phyloP scores from a whole-genome alignment of 352 stramenopile genomes.

The Discostella stelligera region DNA sequence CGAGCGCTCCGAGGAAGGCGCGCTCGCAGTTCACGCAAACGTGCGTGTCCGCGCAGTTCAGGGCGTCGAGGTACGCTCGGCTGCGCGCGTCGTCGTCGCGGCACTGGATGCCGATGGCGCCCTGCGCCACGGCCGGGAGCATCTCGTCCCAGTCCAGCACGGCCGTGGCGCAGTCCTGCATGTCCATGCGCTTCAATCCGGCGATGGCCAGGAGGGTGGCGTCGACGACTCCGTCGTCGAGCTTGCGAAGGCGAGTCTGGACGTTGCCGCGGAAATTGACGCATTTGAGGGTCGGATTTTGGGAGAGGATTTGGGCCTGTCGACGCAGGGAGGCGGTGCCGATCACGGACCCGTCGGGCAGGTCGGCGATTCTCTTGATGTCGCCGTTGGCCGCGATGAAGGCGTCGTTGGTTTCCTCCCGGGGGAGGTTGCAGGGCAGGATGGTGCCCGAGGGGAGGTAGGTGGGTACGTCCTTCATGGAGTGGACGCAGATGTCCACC shows the following conservation, averaged over 20 bases:
- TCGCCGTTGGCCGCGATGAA: slow-evolving; percentile 84
- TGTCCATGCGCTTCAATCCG: slow-evolving; percentile 88
- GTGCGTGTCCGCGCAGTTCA: slow-evolving; percentile 86
- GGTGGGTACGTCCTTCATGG: slow-evolving; percentile 91
- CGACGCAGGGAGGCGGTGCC: slow-evolving; percentile 87
- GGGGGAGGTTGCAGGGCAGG: slow-evolving; percentile 85
- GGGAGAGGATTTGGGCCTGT: slow-evolving; percentile 86
- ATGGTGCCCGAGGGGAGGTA: slow-evolving; percentile 87
- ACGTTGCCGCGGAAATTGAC: slow-evolving; percentile 91
- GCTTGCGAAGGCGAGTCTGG: slow-evolving; percentile 88
- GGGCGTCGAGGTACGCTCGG: slow-evolving; percentile 85
- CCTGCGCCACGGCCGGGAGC: slow-evolving; percentile 88
- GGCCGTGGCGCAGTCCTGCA: slow-evolving; percentile 84
- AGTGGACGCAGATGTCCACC: slow-evolving; percentile 90
- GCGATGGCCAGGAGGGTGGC: slow-evolving; percentile 88
- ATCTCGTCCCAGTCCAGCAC: slow-evolving; percentile 88
- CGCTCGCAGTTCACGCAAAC: slow-evolving; percentile 88
- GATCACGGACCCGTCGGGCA: slow-evolving; percentile 85
- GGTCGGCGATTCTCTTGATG: slow-evolving; percentile 80
- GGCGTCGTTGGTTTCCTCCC: slow-evolving; percentile 89
- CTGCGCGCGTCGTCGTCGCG: slow-evolving; percentile 83
- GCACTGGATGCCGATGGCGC: slow-evolving; percentile 90
- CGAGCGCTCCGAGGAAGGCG: slow-evolving; percentile 86
- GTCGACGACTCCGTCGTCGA: slow-evolving; percentile 87
- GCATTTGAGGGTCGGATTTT: slow-evolving; percentile 87